These are phyloP conservation scores for Hypoxylon fragiforme DNA, from an alignment of 495 filamentous ascomycete genomes.

Conservation along the genomic window DNA sequence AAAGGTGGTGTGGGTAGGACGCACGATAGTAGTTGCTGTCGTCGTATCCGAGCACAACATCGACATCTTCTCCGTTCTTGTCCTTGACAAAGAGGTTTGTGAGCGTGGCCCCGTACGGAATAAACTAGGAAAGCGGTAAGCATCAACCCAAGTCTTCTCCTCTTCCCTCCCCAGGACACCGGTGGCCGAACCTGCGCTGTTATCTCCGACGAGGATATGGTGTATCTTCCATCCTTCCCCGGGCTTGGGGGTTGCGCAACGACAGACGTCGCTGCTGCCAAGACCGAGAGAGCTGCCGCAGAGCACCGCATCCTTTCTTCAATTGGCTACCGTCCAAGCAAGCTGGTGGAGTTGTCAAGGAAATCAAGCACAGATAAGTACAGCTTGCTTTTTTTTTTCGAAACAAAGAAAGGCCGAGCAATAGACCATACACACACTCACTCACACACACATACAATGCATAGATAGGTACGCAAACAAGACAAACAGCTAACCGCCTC, in stretches of 20 bases:
- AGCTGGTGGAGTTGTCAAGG: constrained; percentile 11
- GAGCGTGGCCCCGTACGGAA: constrained; percentile 58
- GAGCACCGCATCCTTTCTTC: constrained; percentile 36
- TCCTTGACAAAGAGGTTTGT: constrained; percentile 62
- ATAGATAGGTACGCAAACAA: too few species aligned
- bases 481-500: too few species aligned
- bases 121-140: constrained; percentile 46
- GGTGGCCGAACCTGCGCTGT: constrained; percentile 51
- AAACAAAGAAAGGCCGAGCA: constrained; percentile 2
- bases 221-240: constrained; percentile 44
- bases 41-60: constrained; percentile 59
- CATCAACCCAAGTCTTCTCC: constrained; percentile 2
- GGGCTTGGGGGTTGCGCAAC: constrained; percentile 27
- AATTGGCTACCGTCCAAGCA: constrained; percentile 17
- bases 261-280: constrained; percentile 30
- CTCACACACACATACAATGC: too few species aligned
- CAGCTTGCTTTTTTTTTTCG: too few species aligned
- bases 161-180: not conserved
- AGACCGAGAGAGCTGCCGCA: constrained; percentile 21
- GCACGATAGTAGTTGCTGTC: constrained; percentile 54
- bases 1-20: constrained; percentile 14
- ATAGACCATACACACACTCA: constrained; percentile 5
- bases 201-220: constrained; percentile 54
- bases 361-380: too few species aligned
- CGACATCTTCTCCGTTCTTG: constrained; percentile 57